Base-by-base conservation (phyloP, 352 stramenopile genomes). In the Pythium phragmiticola region DNA sequence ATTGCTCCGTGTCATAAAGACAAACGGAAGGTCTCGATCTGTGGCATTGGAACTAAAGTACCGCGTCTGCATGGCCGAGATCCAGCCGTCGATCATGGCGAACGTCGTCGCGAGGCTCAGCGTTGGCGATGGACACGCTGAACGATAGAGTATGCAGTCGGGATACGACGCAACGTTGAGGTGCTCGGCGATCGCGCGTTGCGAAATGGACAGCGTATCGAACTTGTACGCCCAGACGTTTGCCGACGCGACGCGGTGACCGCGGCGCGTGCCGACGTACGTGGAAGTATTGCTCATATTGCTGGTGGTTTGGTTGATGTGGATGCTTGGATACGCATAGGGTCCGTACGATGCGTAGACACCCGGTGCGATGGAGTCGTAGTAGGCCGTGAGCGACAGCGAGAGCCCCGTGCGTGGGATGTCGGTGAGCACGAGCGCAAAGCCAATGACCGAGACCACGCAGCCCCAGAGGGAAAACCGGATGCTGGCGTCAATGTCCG, bases 361-460 rank as follows among this genome's bases (percentile, higher is more conserved):
- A 37, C 55, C 63, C 1, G 77, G 77, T 26, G 71, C 70, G 5
- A 69, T 63, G 7, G 52, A 13, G 0, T 61, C 41, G 41, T 76
- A 81, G n/a, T 70, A 75, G 5, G 72, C 43, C 3, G 50, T 50
- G 12, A 80, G 26, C 19, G 56, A 64, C 5, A 82, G 59, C 0
- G 74, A 74, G 12, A 87, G 58, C 1, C 80, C 77, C 0, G 77
- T 78, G 11, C 80, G 76, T 7, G 76, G 77, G 26, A 89, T 84
- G 23, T 89, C 80, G 2, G 75, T 82, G 26, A 74, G n/a, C 0
- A 80, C 56, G 9, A 88, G 60, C 8, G 61, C 41, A 21, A 88
- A 34, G 11, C 33, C 37, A 13, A 69, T 2, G 17, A 65, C 21
- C 9, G 55, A 64, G 21, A 65, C 26, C 4, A 69, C 2, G 19